Evolutionary conservation across 2,329 filamentous ascomycete genomes (phyloP).

Genomic region (Pseudopithomyces chartarum): DNA sequence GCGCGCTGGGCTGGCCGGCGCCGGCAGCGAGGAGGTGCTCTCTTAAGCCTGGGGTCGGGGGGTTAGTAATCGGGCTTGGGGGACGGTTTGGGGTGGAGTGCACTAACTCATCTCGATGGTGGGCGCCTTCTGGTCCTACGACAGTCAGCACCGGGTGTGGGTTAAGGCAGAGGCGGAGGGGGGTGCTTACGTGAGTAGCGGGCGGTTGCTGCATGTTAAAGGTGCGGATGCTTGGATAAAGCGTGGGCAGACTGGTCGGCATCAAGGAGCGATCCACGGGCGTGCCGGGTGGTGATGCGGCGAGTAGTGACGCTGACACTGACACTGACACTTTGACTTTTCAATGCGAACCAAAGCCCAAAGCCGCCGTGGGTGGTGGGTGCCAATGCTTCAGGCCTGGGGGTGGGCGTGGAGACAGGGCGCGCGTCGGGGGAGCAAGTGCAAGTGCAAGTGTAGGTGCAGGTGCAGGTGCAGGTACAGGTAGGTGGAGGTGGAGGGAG

Average conservation of each 20-base stretch:
- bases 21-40: slow-evolving; percentile 65
- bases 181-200: slow-evolving; percentile 59
- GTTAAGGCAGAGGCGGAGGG: not conserved
- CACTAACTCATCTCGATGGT: slow-evolving; percentile 52
- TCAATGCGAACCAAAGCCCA: too few relatives aligned
- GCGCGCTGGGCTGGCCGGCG: slow-evolving; percentile 46
- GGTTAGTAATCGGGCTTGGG: slow-evolving; percentile 38
- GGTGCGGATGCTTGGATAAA: slow-evolving; percentile 42
- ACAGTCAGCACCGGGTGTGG: slow-evolving; percentile 33
- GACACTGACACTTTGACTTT: too few relatives aligned
- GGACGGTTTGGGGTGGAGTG: slow-evolving; percentile 13
- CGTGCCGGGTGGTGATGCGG: too few relatives aligned
- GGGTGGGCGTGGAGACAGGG: slow-evolving; percentile 13
- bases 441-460: not conserved
- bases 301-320: not conserved
- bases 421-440: too few relatives aligned
- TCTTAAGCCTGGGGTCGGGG: slow-evolving; percentile 58
- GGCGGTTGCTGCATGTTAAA: slow-evolving; percentile 47
- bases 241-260: slow-evolving; percentile 29
- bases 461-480: not conserved
- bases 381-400: not conserved
- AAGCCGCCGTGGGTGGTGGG: too few relatives aligned
- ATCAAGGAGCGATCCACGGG: slow-evolving; percentile 19
- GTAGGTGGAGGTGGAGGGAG: not conserved
- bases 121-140: slow-evolving; percentile 41